These are phyloP conservation scores for Fusarium sp. DNA, from an alignment of 2,329 filamentous ascomycete genomes.

Conservation along the genomic window DNA sequence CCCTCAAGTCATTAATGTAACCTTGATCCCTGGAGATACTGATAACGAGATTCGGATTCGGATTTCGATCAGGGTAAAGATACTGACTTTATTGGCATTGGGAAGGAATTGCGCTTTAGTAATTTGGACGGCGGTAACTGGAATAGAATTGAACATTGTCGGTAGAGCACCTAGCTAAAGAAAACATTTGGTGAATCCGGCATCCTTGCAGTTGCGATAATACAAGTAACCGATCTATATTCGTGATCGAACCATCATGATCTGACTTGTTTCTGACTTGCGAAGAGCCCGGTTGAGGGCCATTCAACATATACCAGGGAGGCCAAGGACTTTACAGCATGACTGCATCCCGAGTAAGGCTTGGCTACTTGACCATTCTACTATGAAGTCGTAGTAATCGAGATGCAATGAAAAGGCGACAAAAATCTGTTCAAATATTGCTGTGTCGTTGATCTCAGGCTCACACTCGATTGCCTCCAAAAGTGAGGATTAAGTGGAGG, in stretches of 20 bases:
- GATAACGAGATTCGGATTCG: neutral
- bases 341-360: neutral
- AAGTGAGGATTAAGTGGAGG: neutral
- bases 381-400: fast-evolving
- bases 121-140: neutral
- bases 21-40: neutral
- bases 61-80: neutral
- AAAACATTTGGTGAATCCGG: neutral
- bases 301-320: neutral
- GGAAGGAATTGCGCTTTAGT: neutral
- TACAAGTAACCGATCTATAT: constrained; percentile 3
- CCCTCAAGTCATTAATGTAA: fast-evolving
- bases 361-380: neutral
- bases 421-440: neutral
- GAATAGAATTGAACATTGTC: neutral
- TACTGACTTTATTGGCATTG: neutral
- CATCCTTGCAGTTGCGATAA: neutral
- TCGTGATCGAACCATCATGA: constrained; percentile 45
- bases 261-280: constrained; percentile 39
- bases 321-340: neutral
- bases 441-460: neutral
- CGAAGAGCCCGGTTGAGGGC: constrained; percentile 17
- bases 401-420: neutral
- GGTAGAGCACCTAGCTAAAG: neutral
- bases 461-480: neutral